These are phyloP conservation scores for Opeltia flavorubescens DNA, from an alignment of 495 filamentous ascomycete species.

Conservation along the genomic window DNA sequence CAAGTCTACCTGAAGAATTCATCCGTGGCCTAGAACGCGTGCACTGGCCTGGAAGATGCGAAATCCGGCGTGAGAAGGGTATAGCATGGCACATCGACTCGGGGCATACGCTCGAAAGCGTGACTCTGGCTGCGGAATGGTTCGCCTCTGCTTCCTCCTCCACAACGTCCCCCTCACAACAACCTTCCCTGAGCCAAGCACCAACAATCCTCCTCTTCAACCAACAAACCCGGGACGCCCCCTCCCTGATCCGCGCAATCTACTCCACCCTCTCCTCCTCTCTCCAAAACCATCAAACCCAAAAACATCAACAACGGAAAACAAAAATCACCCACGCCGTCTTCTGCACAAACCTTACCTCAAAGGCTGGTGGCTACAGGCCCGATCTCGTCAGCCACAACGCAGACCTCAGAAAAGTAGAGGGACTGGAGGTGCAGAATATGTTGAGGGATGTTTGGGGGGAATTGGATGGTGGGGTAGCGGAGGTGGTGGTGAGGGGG, in stretches of 20 bases:
- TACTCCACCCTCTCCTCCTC: constrained; percentile 48
- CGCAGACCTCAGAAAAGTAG: constrained; percentile 50
- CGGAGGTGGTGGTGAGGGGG: constrained; percentile 48
- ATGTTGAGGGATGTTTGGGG: constrained; percentile 61
- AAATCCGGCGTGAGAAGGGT: constrained; percentile 52
- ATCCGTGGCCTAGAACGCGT: constrained; percentile 60
- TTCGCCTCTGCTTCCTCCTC: constrained; percentile 40
- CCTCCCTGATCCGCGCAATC: constrained; percentile 48
- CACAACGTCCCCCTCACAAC: background rate
- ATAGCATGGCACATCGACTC: constrained; percentile 83
- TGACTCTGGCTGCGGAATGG: constrained; percentile 67
- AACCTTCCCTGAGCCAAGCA: background rate
- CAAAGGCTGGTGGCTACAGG: constrained; percentile 51
- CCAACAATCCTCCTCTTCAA: constrained; percentile 80
- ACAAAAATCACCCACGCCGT: constrained; percentile 71
- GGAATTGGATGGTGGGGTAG: constrained; percentile 39
- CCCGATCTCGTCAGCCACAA: constrained; percentile 68
- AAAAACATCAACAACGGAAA: no score
- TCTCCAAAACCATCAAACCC: constrained; percentile 39
- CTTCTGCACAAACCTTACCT: constrained; percentile 84
- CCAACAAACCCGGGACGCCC: constrained; percentile 74
- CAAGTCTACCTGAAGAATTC: constrained; percentile 49
- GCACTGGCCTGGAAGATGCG: constrained; percentile 69
- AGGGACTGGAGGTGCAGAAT: constrained; percentile 57
- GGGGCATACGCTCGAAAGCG: constrained; percentile 81